phyloP scores from a whole-genome alignment of 306 rosid genomes.

The Cicer chorassanicum region DNA sequence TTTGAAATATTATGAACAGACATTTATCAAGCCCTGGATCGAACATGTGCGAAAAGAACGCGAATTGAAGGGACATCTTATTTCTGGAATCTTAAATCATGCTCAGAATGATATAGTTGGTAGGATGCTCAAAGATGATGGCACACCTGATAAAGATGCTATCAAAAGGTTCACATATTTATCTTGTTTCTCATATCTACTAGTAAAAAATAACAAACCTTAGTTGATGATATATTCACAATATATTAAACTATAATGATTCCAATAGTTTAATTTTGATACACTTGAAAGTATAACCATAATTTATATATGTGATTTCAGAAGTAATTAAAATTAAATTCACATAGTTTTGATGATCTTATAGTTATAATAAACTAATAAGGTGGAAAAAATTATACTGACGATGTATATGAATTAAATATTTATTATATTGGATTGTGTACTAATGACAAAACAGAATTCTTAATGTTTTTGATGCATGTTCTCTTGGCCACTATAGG shows the following conservation, averaged over 20 bases:
- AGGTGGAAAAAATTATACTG: background rate
- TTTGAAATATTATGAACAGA: conserved; percentile 11
- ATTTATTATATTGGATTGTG: too few relatives aligned
- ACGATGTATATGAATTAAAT: background rate
- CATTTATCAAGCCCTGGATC: conserved; percentile 63
- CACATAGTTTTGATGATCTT: too few relatives aligned
- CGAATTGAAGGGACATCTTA: conserved; percentile 49
- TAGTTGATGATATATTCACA: background rate
- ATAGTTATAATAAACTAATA: too few relatives aligned
- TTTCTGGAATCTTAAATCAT: conserved; percentile 52
- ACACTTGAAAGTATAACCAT: too few relatives aligned
- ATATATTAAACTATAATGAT: too few relatives aligned
- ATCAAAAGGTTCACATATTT: conserved; percentile 48
- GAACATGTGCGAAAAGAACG: conserved; percentile 53
- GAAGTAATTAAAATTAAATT: too few relatives aligned
- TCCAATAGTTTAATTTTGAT: too few relatives aligned
- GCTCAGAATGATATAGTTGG: conserved; percentile 51
- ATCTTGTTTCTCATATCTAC: conserved; percentile 21
- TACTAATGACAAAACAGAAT: background rate
- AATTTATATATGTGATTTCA: too few relatives aligned
- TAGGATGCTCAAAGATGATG: conserved; percentile 42
- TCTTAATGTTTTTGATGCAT: background rate
- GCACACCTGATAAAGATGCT: conserved; percentile 46
- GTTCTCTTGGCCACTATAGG: conserved; percentile 40
- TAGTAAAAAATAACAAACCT: background rate